Base-by-base conservation (phyloP, 208 protist species). In the Strigomonas galati region DNA sequence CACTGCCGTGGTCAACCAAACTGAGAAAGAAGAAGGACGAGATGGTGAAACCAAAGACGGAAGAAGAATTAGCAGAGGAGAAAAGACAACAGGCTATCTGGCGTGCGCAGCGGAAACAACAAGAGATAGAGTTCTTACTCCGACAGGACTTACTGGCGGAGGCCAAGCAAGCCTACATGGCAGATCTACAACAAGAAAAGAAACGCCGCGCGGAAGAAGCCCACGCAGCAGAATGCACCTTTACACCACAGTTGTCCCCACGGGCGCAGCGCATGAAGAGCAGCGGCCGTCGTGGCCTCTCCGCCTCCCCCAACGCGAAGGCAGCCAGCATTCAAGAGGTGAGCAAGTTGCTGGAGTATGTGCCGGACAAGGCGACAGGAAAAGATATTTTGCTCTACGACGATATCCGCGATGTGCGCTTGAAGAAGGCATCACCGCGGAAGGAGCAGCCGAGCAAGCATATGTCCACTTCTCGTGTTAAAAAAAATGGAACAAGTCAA, bases 371-470 rank as follows among this genome's bases (percentile, higher is more conserved):
- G n/a, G 9, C n/a, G 27, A 26, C 12, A 23, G 49, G 12, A 55
- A 55, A 55, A 55, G 19, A 21, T 10, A 23, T 55, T 55, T 23
- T 12, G 6, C 54, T 21, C 24, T 59, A 59, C 28, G 40, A 24
- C 9, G 54, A 59, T 37, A 59, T 59, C 21, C 7, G 26, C 40
- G 28, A 59, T 17, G 54, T 59, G 27, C 54, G 26, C 12, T 30
- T 59, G 17, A 59, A 59, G 26, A 59, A 26, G n/a, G 9, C 54
- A 7, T 12, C 54, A 31, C 30, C 15, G 12, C 30, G 40, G 28
- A 59, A 59, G 7, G 7, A 7, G 19, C 17, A 59, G 4, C 54
- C n/a, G n/a, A n/a, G n/a, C n/a, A n/a, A n/a, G n/a, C n/a, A n/a
- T n/a, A n/a, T n/a, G n/a, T n/a, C n/a, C n/a, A n/a, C n/a, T n/a